Conservation (phyloP, 108 stramenopile genomes). For the Cylindrotheca closterium region DNA sequence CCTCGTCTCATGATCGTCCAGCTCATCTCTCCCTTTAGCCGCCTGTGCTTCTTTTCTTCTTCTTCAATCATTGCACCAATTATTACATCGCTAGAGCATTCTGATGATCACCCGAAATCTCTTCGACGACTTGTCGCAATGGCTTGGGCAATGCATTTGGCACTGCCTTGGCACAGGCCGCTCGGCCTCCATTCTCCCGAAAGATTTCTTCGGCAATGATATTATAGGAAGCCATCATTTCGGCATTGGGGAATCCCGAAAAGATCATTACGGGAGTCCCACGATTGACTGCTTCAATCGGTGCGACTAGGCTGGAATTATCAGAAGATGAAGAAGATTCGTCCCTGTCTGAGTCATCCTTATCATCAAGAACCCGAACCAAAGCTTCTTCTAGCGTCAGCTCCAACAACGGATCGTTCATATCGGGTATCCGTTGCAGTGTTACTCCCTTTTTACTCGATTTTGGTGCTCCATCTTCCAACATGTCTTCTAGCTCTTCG, state of each 20-base stretch:
- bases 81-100: constrained; percentile 47
- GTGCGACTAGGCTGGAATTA: not conserved
- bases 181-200: constrained; percentile 49
- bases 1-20: too few species aligned
- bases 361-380: constrained; percentile 20
- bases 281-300: not conserved
- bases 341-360: too few species aligned
- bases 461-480: constrained; percentile 57
- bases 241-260: constrained; percentile 57
- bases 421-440: constrained; percentile 29
- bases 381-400: constrained; percentile 46
- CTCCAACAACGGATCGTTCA: constrained; percentile 29
- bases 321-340: not conserved
- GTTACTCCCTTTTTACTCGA: constrained; percentile 28
- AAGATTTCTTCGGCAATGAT: constrained; percentile 67
- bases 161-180: constrained; percentile 79
- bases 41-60: not conserved
- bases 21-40: not conserved
- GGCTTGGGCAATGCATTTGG: constrained; percentile 60
- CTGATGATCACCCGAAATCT: constrained; percentile 72
- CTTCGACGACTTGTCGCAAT: constrained; percentile 55
- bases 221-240: constrained; percentile 76
- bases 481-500: constrained; percentile 64
- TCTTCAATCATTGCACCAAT: not conserved
- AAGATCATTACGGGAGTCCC: constrained; percentile 51